Base-by-base conservation (phyloP, 2,329 filamentous ascomycete genomes). In the Cercospora berteroae region DNA sequence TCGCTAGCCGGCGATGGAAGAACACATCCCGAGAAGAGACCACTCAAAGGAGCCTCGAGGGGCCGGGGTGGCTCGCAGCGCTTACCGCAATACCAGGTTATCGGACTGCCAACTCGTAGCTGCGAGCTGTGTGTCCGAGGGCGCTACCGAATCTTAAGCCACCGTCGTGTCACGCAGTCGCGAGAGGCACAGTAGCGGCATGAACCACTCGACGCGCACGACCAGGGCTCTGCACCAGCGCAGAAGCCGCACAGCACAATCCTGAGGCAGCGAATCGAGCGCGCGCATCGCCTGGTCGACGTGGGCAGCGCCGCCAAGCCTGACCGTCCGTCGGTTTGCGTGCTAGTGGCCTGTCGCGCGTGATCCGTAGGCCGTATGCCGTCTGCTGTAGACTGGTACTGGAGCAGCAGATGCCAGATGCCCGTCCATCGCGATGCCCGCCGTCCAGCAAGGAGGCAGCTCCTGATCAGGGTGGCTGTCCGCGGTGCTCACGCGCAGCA, bases 41-140 rank as follows among this genome's bases (percentile, higher is more conserved):
- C 64, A 67, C 65, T 60, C 18, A 64, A 66, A 48, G 61, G 27
- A 61, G 66, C 60, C 60, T 65, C 59, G 65, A 12, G 63, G 48
- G 59, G 39, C 64, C 63, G 64, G 67, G 67, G 60, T 55, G 58
- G 63, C 44, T 56, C 20, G 61, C 59, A 66, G 57, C 63, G 67
- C 68, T 68, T 71, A 65, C 69, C 63, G 63, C 66, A 61, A 64
- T 70, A 70, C 70, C 70, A 66, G 70, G 70, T 68, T 70, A 63
- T 68, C 64, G 70, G 70, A 69, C 58, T 42, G 69, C 65, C 61
- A 39, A 64, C 70, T 67, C 58, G 64, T 57, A 64, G 64, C 64
- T 50, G 62, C 60, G 56, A 65, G 42, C 62, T 62, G 61, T 63
- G 65, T 65, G 67, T 39, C 36, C 36, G 36, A 39, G 36, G 36